These are phyloP conservation scores for Guadua angustifolia DNA, from an alignment of 176 grass and related monocot genomes.

Conservation along the genomic window DNA sequence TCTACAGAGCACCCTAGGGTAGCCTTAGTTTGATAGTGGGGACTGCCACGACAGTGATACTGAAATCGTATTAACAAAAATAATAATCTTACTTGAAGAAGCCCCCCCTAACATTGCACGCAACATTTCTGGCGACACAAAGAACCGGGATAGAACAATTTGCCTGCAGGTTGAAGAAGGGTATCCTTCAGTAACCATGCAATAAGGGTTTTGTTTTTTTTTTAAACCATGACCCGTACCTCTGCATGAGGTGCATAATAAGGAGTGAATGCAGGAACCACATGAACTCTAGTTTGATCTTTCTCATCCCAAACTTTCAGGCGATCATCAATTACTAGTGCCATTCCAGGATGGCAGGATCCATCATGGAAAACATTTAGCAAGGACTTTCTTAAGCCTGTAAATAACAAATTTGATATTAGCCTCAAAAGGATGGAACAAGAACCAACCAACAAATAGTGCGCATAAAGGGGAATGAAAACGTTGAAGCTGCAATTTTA, in stretches of 20 bases:
- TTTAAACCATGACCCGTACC: conserved; percentile 57
- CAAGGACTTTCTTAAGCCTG: conserved; percentile 85
- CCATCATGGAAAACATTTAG: conserved; percentile 94
- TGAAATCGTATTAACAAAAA: conserved; percentile 33
- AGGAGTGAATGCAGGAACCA: conserved; percentile 95
- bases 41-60: conserved; percentile 29
- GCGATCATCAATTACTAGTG: conserved; percentile 93
- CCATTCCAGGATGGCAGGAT: conserved; percentile 94
- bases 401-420: conserved; percentile 26
- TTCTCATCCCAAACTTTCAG: conserved; percentile 99
- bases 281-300: conserved; percentile 92
- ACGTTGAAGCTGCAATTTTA: not conserved
- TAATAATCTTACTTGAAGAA: conserved; percentile 89
- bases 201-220: not conserved
- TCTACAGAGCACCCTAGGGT: not conserved
- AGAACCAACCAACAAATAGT: conserved; percentile 26
- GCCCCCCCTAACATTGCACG: conserved; percentile 92
- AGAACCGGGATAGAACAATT: conserved; percentile 81
- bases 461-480: conserved; percentile 1
- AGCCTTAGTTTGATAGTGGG: conserved; percentile 17
- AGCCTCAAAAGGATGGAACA: conserved; percentile 37
- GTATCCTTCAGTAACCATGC: conserved; percentile 39
- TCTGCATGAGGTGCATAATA: conserved; percentile 98
- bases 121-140: conserved; percentile 98
- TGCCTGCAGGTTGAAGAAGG: conserved; percentile 52